These are phyloP conservation scores for Candida succiphila DNA, from an alignment of 805 yeast species.

Conservation along the genomic window DNA sequence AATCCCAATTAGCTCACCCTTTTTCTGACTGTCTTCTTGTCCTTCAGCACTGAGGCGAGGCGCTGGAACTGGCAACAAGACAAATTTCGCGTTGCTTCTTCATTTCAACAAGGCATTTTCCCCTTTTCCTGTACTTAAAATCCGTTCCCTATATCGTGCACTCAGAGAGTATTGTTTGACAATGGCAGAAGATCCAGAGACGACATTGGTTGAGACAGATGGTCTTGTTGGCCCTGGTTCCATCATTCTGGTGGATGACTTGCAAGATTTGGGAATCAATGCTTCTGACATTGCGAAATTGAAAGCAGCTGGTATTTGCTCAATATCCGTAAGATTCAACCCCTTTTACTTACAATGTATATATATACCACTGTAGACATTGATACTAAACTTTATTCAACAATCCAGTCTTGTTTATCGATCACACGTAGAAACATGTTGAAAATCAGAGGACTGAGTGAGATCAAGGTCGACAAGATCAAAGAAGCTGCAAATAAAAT, in stretches of 20 bases:
- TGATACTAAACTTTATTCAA: not conserved
- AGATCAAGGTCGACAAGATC: constrained; percentile 68
- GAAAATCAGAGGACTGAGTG: constrained; percentile 63
- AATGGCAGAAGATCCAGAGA: not conserved
- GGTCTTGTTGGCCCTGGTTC: constrained; percentile 14
- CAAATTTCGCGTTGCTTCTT: too few relatives aligned
- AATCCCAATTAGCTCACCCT: too few relatives aligned
- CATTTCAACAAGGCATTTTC: too few relatives aligned
- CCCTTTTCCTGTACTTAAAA: too few relatives aligned
- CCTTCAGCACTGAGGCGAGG: too few relatives aligned
- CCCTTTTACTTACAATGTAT: not conserved
- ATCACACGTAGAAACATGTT: constrained; percentile 57
- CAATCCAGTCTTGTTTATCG: constrained; percentile 35
- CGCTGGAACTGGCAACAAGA: too few relatives aligned
- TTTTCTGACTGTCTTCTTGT: too few relatives aligned
- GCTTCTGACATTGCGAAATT: constrained; percentile 63
- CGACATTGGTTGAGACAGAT: constrained; percentile 6
- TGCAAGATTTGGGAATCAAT: constrained; percentile 61
- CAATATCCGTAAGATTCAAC: constrained; percentile 42
- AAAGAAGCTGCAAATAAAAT: constrained; percentile 65
- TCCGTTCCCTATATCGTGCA: too few relatives aligned
- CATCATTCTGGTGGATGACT: constrained; percentile 34
- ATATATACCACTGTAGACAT: not conserved
- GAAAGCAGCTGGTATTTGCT: constrained; percentile 56
- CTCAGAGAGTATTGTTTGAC: too few relatives aligned